These are phyloP conservation scores for Verbascum thapsus DNA, from an alignment of 257 asterid species.

Conservation along the genomic window DNA sequence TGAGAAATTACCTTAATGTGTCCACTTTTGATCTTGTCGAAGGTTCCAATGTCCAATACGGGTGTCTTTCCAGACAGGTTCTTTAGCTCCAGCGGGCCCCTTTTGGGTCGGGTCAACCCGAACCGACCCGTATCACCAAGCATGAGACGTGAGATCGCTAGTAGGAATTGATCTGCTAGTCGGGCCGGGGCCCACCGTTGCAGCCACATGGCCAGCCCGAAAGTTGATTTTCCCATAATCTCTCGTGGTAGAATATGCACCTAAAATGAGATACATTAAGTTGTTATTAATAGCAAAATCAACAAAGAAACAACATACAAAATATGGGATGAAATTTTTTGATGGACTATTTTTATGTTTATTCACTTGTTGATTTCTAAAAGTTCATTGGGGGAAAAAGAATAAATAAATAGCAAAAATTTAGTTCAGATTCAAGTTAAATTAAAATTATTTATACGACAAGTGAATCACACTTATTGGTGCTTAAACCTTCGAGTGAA, in stretches of 20 bases:
- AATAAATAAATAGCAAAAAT: too few species aligned
- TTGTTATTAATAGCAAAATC: background rate
- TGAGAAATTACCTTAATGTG: constrained; percentile 71
- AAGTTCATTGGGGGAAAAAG: too few species aligned
- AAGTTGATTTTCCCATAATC: constrained; percentile 70
- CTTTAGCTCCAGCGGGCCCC: constrained; percentile 71
- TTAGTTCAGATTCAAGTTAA: too few species aligned
- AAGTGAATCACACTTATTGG: too few species aligned
- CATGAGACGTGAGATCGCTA: constrained; percentile 43
- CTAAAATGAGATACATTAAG: constrained; percentile 33
- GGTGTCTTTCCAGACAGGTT: constrained; percentile 64
- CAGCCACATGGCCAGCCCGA: constrained; percentile 63
- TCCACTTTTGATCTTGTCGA: constrained; percentile 64
- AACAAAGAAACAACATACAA: background rate
- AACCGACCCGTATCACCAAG: constrained; percentile 60
- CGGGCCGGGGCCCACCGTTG: constrained; percentile 63
- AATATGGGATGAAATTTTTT: too few species aligned
- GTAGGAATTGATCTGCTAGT: constrained; percentile 52
- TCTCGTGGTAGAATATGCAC: constrained; percentile 72
- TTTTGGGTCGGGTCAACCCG: constrained; percentile 56
- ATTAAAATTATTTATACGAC: too few species aligned
- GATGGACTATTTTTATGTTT: too few species aligned
- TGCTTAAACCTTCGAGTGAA: too few species aligned
- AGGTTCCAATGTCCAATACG: constrained; percentile 74
- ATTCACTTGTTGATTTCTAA: too few species aligned